phyloP scores from a whole-genome alignment of 352 stramenopile species.

The Globisporangium cylindrosporum region DNA sequence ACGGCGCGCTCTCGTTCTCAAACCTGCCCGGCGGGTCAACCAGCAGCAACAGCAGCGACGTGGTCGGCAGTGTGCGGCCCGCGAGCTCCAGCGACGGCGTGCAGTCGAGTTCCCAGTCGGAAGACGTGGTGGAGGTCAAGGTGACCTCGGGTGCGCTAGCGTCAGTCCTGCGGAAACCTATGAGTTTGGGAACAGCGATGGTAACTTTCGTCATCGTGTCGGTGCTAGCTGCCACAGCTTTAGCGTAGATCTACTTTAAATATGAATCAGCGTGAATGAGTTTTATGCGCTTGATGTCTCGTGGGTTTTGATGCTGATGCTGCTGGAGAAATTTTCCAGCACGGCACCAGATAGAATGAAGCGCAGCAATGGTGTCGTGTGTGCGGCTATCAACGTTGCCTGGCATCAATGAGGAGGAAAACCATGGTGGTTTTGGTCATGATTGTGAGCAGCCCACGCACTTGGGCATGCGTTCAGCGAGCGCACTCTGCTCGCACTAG shows the following conservation, averaged over 20 bases:
- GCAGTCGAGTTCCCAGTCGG: background rate
- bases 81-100: slow-evolving; percentile 15
- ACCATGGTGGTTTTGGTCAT: background rate
- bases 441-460: background rate
- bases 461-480: background rate
- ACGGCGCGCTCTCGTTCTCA: slow-evolving; percentile 22
- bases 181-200: background rate
- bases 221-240: background rate
- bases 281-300: background rate
- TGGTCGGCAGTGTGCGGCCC: slow-evolving; percentile 25
- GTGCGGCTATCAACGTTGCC: background rate
- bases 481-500: background rate
- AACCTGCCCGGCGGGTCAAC: slow-evolving; percentile 14
- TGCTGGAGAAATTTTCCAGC: too few relatives aligned
- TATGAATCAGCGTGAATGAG: slow-evolving; percentile 3
- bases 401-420: background rate
- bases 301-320: background rate
- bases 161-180: background rate
- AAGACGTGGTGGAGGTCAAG: background rate
- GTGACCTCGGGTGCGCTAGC: slow-evolving; percentile 7
- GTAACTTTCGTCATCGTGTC: background rate
- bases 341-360: background rate
- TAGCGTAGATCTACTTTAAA: background rate
- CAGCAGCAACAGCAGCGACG: slow-evolving; percentile 2
- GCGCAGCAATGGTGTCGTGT: background rate